phyloP scores from a whole-genome alignment of 1,139 yeast species.

The Suhomyces atakaporum region DNA sequence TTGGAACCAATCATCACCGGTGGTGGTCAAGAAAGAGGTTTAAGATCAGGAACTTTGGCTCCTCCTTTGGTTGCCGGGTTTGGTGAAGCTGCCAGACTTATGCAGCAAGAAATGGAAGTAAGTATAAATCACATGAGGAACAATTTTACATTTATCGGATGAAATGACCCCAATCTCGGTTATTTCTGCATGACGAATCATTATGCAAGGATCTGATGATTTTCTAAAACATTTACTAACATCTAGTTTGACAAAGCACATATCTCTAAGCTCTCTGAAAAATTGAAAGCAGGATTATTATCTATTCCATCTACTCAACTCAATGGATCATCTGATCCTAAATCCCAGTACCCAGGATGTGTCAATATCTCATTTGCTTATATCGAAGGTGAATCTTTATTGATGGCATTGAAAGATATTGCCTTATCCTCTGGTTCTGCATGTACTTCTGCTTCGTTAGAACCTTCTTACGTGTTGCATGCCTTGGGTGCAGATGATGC shows the following conservation, averaged over 20 bases:
- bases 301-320: conserved; percentile 84
- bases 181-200: conserved; percentile 6
- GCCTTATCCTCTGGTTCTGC: conserved; percentile 98
- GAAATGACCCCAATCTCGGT: conserved; percentile 10
- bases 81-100: conserved; percentile 94
- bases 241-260: conserved; percentile 63
- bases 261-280: conserved; percentile 68
- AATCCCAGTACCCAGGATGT: conserved; percentile 80
- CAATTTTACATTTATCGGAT: conserved; percentile 4
- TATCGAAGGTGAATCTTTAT: conserved; percentile 94
- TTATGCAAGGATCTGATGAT: conserved; percentile 29
- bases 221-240: conserved; percentile 21
- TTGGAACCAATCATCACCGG: conserved; percentile 93
- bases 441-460: conserved; percentile 97
- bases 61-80: conserved; percentile 95
- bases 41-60: conserved; percentile 94
- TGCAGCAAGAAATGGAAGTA: conserved; percentile 64
- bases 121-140: conserved; percentile 17
- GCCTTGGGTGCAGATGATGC: conserved; percentile 99
- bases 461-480: conserved; percentile 94
- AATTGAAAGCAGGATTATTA: conserved; percentile 70
- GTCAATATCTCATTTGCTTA: conserved; percentile 95
- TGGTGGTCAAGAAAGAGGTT: conserved; percentile 99
- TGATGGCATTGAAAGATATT: conserved; percentile 97
- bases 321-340: conserved; percentile 75